Percentiles rank a stretch among this genome's conserved stretches.
Evolutionary conservation across 306 rosid species (phyloP).

Genomic region (Quercus wislizeni): DNA sequence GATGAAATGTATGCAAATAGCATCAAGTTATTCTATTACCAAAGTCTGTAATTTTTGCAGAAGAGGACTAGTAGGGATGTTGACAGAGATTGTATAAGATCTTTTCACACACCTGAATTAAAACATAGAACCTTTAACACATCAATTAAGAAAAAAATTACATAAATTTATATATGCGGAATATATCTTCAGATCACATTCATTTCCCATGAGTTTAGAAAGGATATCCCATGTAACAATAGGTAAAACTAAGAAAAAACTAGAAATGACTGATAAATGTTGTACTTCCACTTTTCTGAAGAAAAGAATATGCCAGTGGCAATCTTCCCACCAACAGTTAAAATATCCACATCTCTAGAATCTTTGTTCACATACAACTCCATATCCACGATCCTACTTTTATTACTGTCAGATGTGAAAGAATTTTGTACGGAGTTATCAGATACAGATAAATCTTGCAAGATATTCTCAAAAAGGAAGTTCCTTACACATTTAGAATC

Average conservation of each 20-base stretch:
- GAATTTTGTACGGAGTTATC: constrained; percentile 33
- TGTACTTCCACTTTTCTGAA: constrained; percentile 60
- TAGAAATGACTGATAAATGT: constrained; percentile 62
- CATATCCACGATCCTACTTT: constrained; percentile 69
- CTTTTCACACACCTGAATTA: constrained; percentile 62
- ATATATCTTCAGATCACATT: constrained; percentile 63
- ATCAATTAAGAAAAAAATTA: constrained; percentile 3
- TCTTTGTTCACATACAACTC: constrained; percentile 74
- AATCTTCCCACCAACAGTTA: constrained; percentile 37
- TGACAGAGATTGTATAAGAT: constrained; percentile 62
- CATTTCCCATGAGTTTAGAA: constrained; percentile 57
- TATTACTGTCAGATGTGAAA: constrained; percentile 34
- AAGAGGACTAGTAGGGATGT: constrained; percentile 65
- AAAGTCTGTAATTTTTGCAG: constrained; percentile 47
- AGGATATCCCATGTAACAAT: constrained; percentile 65
- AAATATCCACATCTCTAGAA: constrained; percentile 56
- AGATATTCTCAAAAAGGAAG: constrained; percentile 36
- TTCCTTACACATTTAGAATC: constrained; percentile 41
- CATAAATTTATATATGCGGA: constrained; percentile 7
- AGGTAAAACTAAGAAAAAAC: constrained; percentile 60
- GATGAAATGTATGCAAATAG: neutral
- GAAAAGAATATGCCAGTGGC: constrained; percentile 40
- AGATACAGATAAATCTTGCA: constrained; percentile 38
- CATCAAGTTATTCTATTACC: constrained; percentile 48
- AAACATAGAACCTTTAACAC: constrained; percentile 2